Evolutionary conservation across 495 filamentous ascomycete genomes (phyloP), one percentile per base, ranked within the genome.

Genomic region (Aspergillus avenaceus): DNA sequence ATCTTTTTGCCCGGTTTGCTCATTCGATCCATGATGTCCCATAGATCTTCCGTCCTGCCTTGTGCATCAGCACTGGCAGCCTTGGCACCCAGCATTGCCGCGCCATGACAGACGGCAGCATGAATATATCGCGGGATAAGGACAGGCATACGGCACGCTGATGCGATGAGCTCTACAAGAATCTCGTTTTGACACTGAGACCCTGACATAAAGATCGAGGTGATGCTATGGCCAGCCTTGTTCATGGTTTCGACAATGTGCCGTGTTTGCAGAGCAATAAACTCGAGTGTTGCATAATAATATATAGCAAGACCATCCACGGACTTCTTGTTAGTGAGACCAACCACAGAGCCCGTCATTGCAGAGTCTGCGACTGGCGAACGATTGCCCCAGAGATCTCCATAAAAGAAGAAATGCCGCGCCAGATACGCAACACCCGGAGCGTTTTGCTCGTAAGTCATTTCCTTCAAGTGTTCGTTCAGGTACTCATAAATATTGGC

Each of bases 1-100:
- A 96, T 83, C 48, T 87, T 80, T 62, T 82, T 87, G n/a, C 93
- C 92, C 21, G 89, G 85, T 72, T 96, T 96, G 69, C 84, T 91
- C 87, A 96, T 96, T 27, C 91, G 83, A 67, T 93, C 87, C 93
- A 98, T 98, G 60, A 98, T 96, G 47, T 82, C 78, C 93, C 92
- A 98, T 49, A 98, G 71, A 34, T 83, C 79, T 71, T 96, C 91
- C 1, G 85, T 91, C 51, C 83, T 82, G 11, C 92, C 92, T 13
- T 91, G 77, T 8, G 70, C 65, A 53, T 86, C 79, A 13, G 80
- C 82, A 58, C 85, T 95, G 19, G 90, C 93, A 41, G 93, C 93
- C 67, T 97, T 97, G 12, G 88, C 93, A 23, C 91, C 93, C 18
- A 97, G 78, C 91, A 98, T 97, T 8, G 93, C 93, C 24, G 93